Evolutionary conservation across 768 basidiomycete species (phyloP).

Genomic region (Gelatoporia subvermispora): DNA sequence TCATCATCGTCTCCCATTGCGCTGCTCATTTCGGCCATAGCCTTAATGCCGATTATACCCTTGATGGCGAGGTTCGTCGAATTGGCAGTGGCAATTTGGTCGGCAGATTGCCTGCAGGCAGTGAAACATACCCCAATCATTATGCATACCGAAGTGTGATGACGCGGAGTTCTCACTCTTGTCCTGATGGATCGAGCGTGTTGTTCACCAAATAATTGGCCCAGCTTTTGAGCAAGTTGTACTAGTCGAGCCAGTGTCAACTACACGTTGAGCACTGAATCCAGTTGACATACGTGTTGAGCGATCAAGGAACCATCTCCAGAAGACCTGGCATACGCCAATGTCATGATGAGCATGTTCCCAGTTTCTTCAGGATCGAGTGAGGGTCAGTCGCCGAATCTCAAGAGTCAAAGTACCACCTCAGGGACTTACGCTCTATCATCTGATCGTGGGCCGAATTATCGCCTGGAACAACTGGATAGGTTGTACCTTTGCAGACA

Average conservation of each 20-base stretch:
- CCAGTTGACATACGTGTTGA: slow-evolving; percentile 11
- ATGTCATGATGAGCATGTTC: slow-evolving; percentile 24
- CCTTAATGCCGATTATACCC: slow-evolving; percentile 20
- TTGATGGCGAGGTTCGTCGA: slow-evolving; percentile 20
- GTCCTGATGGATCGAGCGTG: slow-evolving; percentile 1
- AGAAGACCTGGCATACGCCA: slow-evolving; percentile 25
- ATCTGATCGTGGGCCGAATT: neutral
- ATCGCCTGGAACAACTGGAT: slow-evolving; percentile 12
- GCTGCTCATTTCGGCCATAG: slow-evolving; percentile 17
- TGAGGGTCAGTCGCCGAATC: no score
- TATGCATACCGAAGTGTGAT: neutral
- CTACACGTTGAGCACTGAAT: neutral
- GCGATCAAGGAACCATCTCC: slow-evolving; percentile 23
- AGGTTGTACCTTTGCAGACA: neutral
- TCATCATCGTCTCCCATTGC: slow-evolving; percentile 8
- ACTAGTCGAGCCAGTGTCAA: slow-evolving; percentile 7
- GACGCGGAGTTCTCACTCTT: slow-evolving; percentile 5
- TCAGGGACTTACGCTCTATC: slow-evolving; percentile 9
- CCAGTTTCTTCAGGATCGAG: slow-evolving; percentile 22
- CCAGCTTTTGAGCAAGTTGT: slow-evolving; percentile 19
- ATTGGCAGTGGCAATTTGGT: slow-evolving; percentile 9
- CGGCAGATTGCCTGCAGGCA: slow-evolving; percentile 7
- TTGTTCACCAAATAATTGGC: slow-evolving; percentile 20
- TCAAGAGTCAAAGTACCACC: neutral
- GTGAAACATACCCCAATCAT: neutral